Evolutionary conservation across 2,329 filamentous ascomycete species (phyloP), one percentile per base, ranked within the genome.

Genomic region (Fusarium tanahbumbuense): DNA sequence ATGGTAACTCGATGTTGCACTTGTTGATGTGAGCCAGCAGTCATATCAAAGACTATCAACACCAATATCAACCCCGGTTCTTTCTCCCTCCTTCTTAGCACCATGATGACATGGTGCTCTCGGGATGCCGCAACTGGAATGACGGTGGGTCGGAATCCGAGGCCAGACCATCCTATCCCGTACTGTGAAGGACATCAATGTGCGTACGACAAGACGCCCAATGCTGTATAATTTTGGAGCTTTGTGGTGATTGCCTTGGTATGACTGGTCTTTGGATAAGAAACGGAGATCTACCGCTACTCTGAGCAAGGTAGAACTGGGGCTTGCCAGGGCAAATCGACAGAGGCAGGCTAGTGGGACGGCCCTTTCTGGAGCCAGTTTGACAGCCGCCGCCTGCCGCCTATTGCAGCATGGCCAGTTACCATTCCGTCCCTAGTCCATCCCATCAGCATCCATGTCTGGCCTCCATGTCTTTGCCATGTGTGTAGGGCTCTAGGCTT

Each of bases 51-150:
- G 40, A 45, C 49, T 32, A 30, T 41, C 47, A 57, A 50, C 40
- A 49, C 46, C 64, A 57, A 20, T 32, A 58, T 32, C 42, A 30
- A 48, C 40, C 65, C 64, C 22, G 25, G 48, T 67, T 49, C 48
- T 63, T 49, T 30, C 37, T 48, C 53, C 61, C 49, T 62, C 66
- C 57, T 58, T 65, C 47, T 62, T 53, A 67, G 44, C 42, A 54
- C 59, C 50, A 68, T 70, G 67, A 71, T 68, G 67, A 56, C 68
- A 73, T 68, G 67, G 68, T 56, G 63, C 46, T 70, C 71, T 72
- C 71, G 73, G 73, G 68, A 71, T 75, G 56, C 67, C 70, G 60
- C 73, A 75, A 75, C 73, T 75, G 73, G 73, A 75, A 75, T 75
- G 73, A 66, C 55, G 49, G 73, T 74, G 73, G 73, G 70, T 70